Conservation (phyloP, 192 early-diverging fungal species). For the Kickxella alabastrina region DNA sequence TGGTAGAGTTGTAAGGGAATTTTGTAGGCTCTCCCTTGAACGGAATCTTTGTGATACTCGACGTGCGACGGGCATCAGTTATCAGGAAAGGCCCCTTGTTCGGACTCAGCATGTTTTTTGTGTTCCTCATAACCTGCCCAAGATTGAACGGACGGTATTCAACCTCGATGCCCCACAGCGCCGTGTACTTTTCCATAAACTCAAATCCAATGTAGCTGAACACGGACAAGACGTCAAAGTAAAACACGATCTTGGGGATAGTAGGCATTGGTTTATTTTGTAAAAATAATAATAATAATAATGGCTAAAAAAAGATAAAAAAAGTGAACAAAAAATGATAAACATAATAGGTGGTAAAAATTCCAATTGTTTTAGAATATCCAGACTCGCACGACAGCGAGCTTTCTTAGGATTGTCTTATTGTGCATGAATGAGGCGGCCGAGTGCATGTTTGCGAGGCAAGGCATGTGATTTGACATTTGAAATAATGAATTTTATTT, state of each 20-base stretch:
- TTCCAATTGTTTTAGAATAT: no score
- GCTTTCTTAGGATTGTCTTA: no score
- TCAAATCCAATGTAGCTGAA: slow-evolving; percentile 50
- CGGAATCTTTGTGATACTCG: slow-evolving; percentile 32
- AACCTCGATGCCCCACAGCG: slow-evolving; percentile 33
- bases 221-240: slow-evolving; percentile 38
- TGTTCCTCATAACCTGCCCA: slow-evolving; percentile 23
- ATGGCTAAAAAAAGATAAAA: background rate
- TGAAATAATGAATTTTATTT: no score
- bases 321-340: background rate
- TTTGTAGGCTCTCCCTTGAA: slow-evolving; percentile 34
- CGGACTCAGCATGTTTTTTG: slow-evolving; percentile 33
- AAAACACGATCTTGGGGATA: slow-evolving; percentile 17
- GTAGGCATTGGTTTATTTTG: background rate
- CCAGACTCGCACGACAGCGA: no score
- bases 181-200: slow-evolving; percentile 44
- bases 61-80: slow-evolving; percentile 23
- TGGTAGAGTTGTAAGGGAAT: slow-evolving; percentile 31
- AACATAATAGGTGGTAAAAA: background rate
- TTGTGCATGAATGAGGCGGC: no score
- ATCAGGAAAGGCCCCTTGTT: slow-evolving; percentile 36
- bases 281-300: background rate
- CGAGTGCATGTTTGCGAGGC: no score
- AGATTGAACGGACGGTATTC: slow-evolving; percentile 42
- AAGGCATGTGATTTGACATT: no score